phyloP scores from a whole-genome alignment of 2,329 filamentous ascomycete genomes.

The Madurella fahalii region DNA sequence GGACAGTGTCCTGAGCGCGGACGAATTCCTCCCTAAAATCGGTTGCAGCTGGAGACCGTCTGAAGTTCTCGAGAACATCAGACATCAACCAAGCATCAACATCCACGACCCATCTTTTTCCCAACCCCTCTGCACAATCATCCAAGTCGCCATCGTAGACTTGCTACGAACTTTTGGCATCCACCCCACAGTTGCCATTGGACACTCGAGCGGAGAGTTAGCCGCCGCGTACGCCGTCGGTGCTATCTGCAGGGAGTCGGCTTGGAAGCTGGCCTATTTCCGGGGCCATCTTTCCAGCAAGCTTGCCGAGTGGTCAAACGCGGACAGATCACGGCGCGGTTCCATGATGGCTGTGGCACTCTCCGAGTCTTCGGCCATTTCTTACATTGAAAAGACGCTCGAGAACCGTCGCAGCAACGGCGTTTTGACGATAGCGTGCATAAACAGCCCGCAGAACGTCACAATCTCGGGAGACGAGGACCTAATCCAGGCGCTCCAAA shows the following conservation, averaged over 20 bases:
- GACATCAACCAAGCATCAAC: no score
- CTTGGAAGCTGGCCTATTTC: slow-evolving; percentile 32
- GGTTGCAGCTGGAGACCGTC: no score
- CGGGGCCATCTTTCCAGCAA: slow-evolving; percentile 32
- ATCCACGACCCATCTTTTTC: slow-evolving; percentile 35
- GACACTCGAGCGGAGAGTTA: slow-evolving; percentile 44
- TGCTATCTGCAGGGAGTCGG: slow-evolving; percentile 30
- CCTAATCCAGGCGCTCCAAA: slow-evolving; percentile 25
- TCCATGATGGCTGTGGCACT: slow-evolving; percentile 16
- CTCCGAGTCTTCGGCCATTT: slow-evolving; percentile 9
- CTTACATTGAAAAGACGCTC: slow-evolving; percentile 14
- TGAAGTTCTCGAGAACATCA: no score
- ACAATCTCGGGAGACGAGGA: slow-evolving; percentile 29
- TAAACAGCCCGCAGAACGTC: slow-evolving; percentile 29
- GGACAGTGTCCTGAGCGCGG: no score
- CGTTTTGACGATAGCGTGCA: background rate
- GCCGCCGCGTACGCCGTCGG: slow-evolving; percentile 42
- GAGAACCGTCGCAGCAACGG: slow-evolving; percentile 24
- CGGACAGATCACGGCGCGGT: slow-evolving; percentile 10
- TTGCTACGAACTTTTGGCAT: slow-evolving; percentile 33
- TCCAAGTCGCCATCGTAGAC: slow-evolving; percentile 38
- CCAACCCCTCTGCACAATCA: slow-evolving; percentile 29
- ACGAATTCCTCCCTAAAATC: no score
- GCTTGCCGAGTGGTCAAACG: slow-evolving; percentile 11
- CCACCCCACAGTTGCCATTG: slow-evolving; percentile 34